Base-by-base conservation (phyloP, 2,329 filamentous ascomycete genomes). In the Aspergillus proliferans region DNA sequence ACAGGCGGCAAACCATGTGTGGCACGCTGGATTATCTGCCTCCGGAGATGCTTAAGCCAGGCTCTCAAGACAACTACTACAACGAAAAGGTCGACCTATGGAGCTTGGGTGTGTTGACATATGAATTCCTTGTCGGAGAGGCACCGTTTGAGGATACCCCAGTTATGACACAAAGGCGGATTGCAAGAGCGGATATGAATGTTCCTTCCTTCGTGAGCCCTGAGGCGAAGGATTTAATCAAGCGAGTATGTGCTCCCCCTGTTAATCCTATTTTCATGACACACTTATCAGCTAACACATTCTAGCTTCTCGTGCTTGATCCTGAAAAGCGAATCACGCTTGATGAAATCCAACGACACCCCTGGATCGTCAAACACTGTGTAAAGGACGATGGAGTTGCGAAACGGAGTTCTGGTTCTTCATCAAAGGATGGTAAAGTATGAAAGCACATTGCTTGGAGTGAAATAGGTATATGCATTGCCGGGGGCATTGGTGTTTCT, bases 311-410 rank as follows among this genome's bases (percentile, higher is more conserved):
- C 40, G 89, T 96, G 18, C 79, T 97, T 48, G 90, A 97, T 64
- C 93, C 93, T 0, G 89, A 95, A 63, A 95, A 95, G 77, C 80
- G 93, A 56, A 87, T 98, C 59, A 82, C 90, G 3, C 81, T 98
- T 9, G 90, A 95, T 14, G 85, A 95, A 51, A 86, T 97, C 34
- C 85, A 92, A 69, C 79, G 79, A 46, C 93, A 97, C 68, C 92
- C 93, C 15, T 98, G 93, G 93, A 95, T 98, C 62, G 69, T 96
- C 58, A 97, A 96, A 77, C 88, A 97, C 70, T 97, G 92, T 68
- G 79, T 86, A 40, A 78, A 76, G 60, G 73, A 76, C 22, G 74
- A 76, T 52, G 61, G 69, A 55, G 64, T 64, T 18, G 61, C 67
- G 43, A 70, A 77, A 55, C 64, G 76, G 50, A 70, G 58, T 53